Evolutionary conservation across 2,329 filamentous ascomycete genomes (phyloP), one percentile per base, ranked within the genome.

Genomic region (Cryphonectria nitschkei): DNA sequence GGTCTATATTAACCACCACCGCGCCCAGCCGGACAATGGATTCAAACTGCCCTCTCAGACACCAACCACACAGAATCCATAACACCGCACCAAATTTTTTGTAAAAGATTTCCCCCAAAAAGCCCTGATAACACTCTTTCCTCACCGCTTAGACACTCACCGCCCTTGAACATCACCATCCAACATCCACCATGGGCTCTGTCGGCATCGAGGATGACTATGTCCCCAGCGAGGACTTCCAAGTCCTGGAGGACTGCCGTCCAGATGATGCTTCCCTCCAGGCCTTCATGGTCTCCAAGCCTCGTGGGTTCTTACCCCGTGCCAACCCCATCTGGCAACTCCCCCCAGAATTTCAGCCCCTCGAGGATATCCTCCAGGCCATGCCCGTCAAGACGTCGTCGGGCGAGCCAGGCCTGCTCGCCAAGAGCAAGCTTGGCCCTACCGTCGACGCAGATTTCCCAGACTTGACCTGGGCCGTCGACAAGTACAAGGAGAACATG

Each of bases 351-450:
- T 98, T 97, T 78, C 86, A 89, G 50, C 82, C 88, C 4, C 85
- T 97, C 46, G 90, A 93, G 80, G 89, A 88, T 34, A 85, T 97
- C 73, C 86, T 95, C 43, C 85, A 89, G 71, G 89, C 90, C 72
- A 93, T 96, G 88, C 93, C 95, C 37, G 91, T 97, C 79, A 89
- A 89, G 82, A 96, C 88, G 66, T 81, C 87, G 11, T 89, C 91
- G 71, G 94, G 94, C 1, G 84, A 86, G 50, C 90, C 93, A 0
- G 95, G 95, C 29, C 87, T 97, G 8, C 87, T 98, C 64, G 93
- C 93, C 29, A 86, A 84, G 16, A 91, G 89, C 79, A 86, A 88
- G 76, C 88, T 98, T 19, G 95, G 94, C 19, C 89, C 91, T 54
- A 88, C 89, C n/a, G 89, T 97, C 62, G 83, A 91, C 74, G 83